phyloP scores from a whole-genome alignment of 345 rosid genomes.

The Eucalyptus victrix region DNA sequence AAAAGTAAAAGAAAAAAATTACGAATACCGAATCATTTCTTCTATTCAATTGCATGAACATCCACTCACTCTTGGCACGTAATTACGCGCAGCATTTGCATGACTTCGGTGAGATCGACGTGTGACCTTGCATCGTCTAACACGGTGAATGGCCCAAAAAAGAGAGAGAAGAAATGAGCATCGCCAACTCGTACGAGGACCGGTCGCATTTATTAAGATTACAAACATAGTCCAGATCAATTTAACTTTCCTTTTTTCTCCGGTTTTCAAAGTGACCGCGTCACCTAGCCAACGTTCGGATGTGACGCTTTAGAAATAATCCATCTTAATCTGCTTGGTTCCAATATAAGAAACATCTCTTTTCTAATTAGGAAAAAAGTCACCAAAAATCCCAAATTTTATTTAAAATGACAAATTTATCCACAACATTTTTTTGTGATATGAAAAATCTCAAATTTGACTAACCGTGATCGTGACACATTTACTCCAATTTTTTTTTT shows the following conservation, averaged over 20 bases:
- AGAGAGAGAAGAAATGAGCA: background rate
- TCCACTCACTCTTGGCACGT: background rate
- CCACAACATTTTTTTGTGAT: fast-evolving
- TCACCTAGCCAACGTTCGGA: background rate
- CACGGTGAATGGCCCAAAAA: too few relatives aligned
- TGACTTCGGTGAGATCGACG: background rate
- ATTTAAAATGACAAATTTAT: too few relatives aligned
- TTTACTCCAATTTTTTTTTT: fast-evolving
- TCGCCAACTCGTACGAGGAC: background rate
- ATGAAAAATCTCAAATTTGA: fast-evolving
- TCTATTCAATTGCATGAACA: background rate
- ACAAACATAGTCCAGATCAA: background rate
- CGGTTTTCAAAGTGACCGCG: background rate
- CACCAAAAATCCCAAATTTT: fast-evolving
- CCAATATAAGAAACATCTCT: background rate
- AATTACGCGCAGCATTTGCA: background rate
- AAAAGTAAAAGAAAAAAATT: background rate
- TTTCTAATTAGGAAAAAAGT: too few relatives aligned
- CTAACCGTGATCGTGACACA: fast-evolving
- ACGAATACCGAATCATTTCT: background rate
- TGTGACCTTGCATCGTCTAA: too few relatives aligned
- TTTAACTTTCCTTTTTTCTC: background rate
- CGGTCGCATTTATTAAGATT: background rate
- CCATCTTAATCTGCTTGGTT: background rate
- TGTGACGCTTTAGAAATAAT: background rate